These are phyloP conservation scores for Epicoccum sorghinum DNA, from an alignment of 2,329 filamentous ascomycete species.

Conservation along the genomic window DNA sequence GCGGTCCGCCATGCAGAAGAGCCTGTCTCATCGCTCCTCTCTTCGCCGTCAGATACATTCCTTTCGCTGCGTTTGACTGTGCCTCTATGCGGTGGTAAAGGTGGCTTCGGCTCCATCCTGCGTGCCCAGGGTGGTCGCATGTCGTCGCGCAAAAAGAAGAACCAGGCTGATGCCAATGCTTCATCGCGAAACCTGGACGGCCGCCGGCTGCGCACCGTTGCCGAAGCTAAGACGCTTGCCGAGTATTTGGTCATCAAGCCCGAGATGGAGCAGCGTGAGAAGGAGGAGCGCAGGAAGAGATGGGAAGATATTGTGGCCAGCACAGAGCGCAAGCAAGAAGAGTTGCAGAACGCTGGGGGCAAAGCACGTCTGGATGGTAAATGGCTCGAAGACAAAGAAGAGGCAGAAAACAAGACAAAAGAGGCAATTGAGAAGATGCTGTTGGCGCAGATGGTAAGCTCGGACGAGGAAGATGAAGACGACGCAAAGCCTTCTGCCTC, in stretches of 20 bases:
- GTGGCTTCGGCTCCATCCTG: constrained; percentile 95
- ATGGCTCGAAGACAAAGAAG: constrained; percentile 95
- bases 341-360: constrained; percentile 76
- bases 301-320: constrained; percentile 90
- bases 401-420: constrained; percentile 81
- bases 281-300: constrained; percentile 79
- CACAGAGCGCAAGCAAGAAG: constrained; percentile 81
- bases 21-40: constrained; percentile 68
- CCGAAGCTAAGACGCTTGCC: constrained; percentile 91
- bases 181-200: constrained; percentile 95
- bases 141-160: constrained; percentile 91
- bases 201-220: constrained; percentile 85
- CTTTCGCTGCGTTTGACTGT: constrained; percentile 81
- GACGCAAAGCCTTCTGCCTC: constrained; percentile 30
- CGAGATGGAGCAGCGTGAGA: constrained; percentile 94
- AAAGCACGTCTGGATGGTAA: constrained; percentile 75
- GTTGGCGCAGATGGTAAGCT: constrained; percentile 53
- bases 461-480: constrained; percentile 38
- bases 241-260: constrained; percentile 96
- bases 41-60: constrained; percentile 66
- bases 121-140: constrained; percentile 97
- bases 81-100: constrained; percentile 89
- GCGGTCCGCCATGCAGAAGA: constrained; percentile 64
- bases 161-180: constrained; percentile 80
- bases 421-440: constrained; percentile 69